These are phyloP conservation scores for Aspergillus bridgeri DNA, from an alignment of 495 filamentous ascomycete genomes.

Conservation along the genomic window DNA sequence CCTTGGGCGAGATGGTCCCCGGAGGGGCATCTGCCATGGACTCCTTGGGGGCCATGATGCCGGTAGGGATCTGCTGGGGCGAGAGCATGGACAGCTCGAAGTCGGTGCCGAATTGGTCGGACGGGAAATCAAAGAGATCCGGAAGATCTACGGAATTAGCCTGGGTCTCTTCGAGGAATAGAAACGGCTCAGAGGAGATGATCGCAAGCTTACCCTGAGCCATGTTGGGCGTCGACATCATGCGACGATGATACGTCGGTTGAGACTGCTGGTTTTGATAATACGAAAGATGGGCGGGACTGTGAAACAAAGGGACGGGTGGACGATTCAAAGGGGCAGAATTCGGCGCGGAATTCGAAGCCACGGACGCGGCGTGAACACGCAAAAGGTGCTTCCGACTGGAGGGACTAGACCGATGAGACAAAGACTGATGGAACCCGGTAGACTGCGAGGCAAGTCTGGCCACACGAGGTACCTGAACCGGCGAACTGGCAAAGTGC, in stretches of 20 bases:
- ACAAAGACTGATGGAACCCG: slow-evolving; percentile 38
- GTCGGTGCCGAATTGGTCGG: slow-evolving; percentile 24
- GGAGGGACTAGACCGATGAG: slow-evolving; percentile 43
- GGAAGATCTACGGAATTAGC: slow-evolving; percentile 10
- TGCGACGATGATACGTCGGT: slow-evolving; percentile 26
- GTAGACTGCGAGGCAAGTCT: slow-evolving; percentile 35
- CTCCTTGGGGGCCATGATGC: slow-evolving; percentile 29
- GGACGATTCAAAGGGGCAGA: slow-evolving; percentile 41
- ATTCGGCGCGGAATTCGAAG: slow-evolving; percentile 30
- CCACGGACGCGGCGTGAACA: slow-evolving; percentile 31
- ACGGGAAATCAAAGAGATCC: slow-evolving; percentile 35
- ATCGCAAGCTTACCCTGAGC: slow-evolving; percentile 25
- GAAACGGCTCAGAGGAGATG: neutral
- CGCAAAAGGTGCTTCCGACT: slow-evolving; percentile 33
- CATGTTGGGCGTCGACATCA: slow-evolving; percentile 44
- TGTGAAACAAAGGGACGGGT: slow-evolving; percentile 39
- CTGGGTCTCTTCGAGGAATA: neutral
- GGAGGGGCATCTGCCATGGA: slow-evolving; percentile 26
- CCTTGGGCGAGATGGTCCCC: slow-evolving; percentile 81
- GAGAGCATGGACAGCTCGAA: slow-evolving; percentile 28
- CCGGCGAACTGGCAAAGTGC: slow-evolving; percentile 34
- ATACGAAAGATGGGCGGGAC: neutral
- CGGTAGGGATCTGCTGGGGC: slow-evolving; percentile 21
- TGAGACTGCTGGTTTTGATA: slow-evolving; percentile 25
- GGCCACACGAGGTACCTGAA: slow-evolving; percentile 36